Base-by-base conservation (phyloP, 2,329 filamentous ascomycete species). In the Tolypocladium nubicola region DNA sequence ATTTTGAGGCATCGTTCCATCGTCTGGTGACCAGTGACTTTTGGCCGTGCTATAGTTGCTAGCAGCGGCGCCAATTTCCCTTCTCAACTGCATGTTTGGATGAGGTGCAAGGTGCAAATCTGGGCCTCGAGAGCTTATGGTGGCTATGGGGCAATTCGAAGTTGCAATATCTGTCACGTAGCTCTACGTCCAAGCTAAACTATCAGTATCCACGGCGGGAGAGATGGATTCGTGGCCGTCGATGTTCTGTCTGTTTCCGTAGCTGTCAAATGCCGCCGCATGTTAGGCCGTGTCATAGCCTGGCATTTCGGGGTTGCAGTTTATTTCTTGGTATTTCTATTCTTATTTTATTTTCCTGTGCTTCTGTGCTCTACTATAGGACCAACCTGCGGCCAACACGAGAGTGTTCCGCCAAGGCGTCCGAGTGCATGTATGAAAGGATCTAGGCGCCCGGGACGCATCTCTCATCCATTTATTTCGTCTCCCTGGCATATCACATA, bases 401-500 rank as follows among this genome's bases (percentile, higher is more conserved):
- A 5, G 16, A 6, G 43, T 47, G 11, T 16, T 26, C 21, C 21
- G 11, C 21, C 23, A 7, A 14, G 11, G 21, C 4, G n/a, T 23
- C 40, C 16, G 14, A 9, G 16, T 19, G 23, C 43, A 8, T 10
- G 45, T 13, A 26, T 26, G 23, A 7, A 16, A 8, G 23, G 14
- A 33, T n/a, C 16, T 1, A 33, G 7, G 45, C 23, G 45, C 11
- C n/a, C 19, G 9, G 2, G 13, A 50, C 4, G 30, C 9, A 13
- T 35, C 26, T 50, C 21, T 10, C 40, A 16, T 55, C 13, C 14
- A 47, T 67, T 63, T 53, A 65, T 59, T 62, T 62, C 59, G 52
- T 60, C 59, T 59, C 57, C 53, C 59, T 52, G 16, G 47, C 47
- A 52, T n/a, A 21, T 10, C 10, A 52, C 8, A 19, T 50, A 52